Conservation (phyloP, 116 monocot species). For the Posidonia oceanica region DNA sequence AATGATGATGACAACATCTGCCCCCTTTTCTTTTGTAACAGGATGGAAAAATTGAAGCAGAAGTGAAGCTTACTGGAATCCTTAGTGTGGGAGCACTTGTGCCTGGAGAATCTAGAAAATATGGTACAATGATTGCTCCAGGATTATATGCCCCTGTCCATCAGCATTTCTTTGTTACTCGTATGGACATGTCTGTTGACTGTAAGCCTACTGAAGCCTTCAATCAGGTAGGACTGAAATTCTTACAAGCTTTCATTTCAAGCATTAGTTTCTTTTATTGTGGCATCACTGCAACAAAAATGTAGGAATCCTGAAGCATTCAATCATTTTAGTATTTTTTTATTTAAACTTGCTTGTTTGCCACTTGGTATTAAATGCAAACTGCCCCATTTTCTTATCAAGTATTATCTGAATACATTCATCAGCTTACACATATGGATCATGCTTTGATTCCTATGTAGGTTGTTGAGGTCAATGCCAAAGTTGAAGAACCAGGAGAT, state of each 20-base stretch:
- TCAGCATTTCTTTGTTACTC: conserved; percentile 99
- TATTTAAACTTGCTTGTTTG: too few relatives aligned
- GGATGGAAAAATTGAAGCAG: conserved; percentile 99
- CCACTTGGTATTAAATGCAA: too few relatives aligned
- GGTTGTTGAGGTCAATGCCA: conserved; percentile 98
- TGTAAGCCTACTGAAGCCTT: conserved; percentile 75
- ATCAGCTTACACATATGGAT: background rate
- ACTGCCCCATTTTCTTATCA: too few relatives aligned
- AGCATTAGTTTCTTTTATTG: background rate
- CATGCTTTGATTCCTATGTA: conserved; percentile 3
- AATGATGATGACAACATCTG: background rate
- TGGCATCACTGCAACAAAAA: too few relatives aligned
- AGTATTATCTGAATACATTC: background rate
- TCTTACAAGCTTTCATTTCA: background rate
- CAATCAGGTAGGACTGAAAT: conserved; percentile 51
- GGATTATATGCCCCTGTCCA: conserved; percentile 94
- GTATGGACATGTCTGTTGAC: conserved; percentile 98
- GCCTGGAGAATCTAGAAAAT: conserved; percentile 87
- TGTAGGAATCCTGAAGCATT: too few relatives aligned
- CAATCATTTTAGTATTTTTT: too few relatives aligned
- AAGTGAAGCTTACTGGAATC: conserved; percentile 94
- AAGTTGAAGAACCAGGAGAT: conserved; percentile 75
- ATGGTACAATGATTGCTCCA: conserved; percentile 94
- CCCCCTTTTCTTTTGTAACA: conserved; percentile 9
- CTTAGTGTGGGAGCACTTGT: conserved; percentile 83